Conservation (phyloP, 2,329 filamentous ascomycete genomes). For the Aspergillus fischeri region DNA sequence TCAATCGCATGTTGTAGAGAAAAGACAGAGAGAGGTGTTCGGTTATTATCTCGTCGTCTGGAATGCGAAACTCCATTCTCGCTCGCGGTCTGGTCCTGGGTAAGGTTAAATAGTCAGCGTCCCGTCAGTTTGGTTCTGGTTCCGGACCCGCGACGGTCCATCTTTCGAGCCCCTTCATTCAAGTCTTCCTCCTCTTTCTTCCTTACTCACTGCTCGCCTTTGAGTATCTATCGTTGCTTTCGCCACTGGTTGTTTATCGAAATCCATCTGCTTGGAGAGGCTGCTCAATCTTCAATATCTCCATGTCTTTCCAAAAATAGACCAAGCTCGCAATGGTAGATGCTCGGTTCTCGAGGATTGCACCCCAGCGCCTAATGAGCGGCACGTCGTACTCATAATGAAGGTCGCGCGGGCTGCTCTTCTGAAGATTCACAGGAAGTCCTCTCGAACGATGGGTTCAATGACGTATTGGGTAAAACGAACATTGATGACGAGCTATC, state of each 20-base stretch:
- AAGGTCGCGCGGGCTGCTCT: background rate
- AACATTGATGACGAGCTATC: background rate
- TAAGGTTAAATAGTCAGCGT: constrained; percentile 11
- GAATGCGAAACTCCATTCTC: background rate
- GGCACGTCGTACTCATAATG: background rate
- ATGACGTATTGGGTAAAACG: background rate
- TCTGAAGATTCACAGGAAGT: background rate
- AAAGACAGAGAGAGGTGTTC: background rate
- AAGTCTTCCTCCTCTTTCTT: background rate
- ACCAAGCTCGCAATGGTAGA: background rate
- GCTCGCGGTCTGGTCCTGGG: constrained; percentile 2
- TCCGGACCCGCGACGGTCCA: constrained; percentile 13
- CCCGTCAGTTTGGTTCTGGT: constrained; percentile 22
- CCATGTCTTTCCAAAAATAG: background rate
- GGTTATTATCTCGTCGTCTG: background rate
- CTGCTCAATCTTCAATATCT: background rate
- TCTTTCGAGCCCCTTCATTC: constrained; percentile 2
- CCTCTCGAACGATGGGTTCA: background rate
- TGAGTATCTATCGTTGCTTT: background rate
- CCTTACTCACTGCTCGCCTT: background rate
- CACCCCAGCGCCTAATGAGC: background rate
- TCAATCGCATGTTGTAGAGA: background rate
- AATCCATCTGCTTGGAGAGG: background rate
- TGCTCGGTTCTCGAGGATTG: background rate
- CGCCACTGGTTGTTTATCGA: background rate